Conservation (phyloP, 1,284 basidiomycete genomes). For the Kwoniella shivajii region DNA sequence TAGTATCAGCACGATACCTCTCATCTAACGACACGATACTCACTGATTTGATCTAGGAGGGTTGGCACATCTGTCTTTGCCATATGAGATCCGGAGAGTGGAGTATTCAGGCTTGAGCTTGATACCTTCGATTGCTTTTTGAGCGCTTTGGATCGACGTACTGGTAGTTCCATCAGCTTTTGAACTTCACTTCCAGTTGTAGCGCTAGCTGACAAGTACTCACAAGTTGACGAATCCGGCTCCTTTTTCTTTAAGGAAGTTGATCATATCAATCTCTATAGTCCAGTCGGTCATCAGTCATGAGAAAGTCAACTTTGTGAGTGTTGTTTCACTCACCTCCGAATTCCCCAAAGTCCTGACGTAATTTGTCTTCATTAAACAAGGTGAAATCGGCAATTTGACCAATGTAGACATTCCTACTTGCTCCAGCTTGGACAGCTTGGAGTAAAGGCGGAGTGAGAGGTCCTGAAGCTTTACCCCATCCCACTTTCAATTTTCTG, state of each 20-base stretch:
- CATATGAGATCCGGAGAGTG: conserved; percentile 81
- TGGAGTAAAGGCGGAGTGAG: conserved; percentile 73
- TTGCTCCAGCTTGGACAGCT: conserved; percentile 85
- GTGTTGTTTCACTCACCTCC: conserved; percentile 59
- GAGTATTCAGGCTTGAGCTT: conserved; percentile 83
- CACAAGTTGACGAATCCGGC: conserved; percentile 91
- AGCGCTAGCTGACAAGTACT: conserved; percentile 1
- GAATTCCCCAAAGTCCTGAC: conserved; percentile 85
- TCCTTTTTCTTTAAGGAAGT: conserved; percentile 93
- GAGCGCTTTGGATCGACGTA: conserved; percentile 85
- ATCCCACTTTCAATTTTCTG: conserved; percentile 87
- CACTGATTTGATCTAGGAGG: conserved; percentile 29
- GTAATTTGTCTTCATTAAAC: conserved; percentile 81
- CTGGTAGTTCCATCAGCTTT: conserved; percentile 15
- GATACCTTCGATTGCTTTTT: conserved; percentile 91
- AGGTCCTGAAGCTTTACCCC: conserved; percentile 89
- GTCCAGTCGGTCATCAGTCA: too few relatives aligned
- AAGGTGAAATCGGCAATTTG: conserved; percentile 88
- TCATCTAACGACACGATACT: not conserved
- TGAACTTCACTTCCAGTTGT: conserved; percentile 4
- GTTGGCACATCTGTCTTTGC: conserved; percentile 87
- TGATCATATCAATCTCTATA: conserved; percentile 83
- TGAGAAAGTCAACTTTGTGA: too few relatives aligned
- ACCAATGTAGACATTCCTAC: conserved; percentile 91
- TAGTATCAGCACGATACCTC: not conserved